A percentile compares a stretch with the other conserved stretches of the same genome.
Conservation (phyloP, 2,329 filamentous ascomycete genomes). For the Diaporthe longicolla region DNA sequence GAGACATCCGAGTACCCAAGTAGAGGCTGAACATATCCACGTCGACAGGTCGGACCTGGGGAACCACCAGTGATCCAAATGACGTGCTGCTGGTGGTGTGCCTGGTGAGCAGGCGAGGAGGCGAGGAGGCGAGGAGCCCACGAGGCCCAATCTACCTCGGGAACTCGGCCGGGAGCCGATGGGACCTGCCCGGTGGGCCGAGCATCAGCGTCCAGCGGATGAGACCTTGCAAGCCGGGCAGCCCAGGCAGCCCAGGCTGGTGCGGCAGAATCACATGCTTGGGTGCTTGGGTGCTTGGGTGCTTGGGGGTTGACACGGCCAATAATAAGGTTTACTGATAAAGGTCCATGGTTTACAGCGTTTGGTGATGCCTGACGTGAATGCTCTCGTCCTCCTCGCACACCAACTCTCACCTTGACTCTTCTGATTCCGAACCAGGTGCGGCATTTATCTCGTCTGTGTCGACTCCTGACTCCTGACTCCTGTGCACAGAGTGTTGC, state of each 20-base stretch:
- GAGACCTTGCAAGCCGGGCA: not conserved
- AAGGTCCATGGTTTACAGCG: not conserved
- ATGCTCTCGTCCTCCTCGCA: not conserved
- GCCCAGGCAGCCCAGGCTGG: not conserved
- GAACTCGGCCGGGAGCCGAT: slow-evolving; percentile 22
- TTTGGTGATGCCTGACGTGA: not conserved
- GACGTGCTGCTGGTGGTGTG: slow-evolving; percentile 29
- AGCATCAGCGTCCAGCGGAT: not conserved
- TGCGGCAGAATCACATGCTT: slow-evolving; percentile 35
- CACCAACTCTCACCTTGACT: not conserved
- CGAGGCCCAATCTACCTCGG: slow-evolving; percentile 33
- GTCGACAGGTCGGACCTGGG: not conserved
- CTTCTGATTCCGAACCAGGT: not conserved
- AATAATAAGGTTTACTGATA: slow-evolving; percentile 14
- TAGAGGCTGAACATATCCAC: not conserved
- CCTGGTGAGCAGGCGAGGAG: not conserved
- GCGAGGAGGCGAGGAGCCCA: not conserved
- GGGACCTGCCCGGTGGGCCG: slow-evolving; percentile 12
- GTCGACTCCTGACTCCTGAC: slow-evolving; percentile 29
- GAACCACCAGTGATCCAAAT: slow-evolving; percentile 3
- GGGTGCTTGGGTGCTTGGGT: not conserved
- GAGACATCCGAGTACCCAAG: no score
- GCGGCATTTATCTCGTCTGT: slow-evolving; percentile 27
- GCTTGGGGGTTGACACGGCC: not conserved
- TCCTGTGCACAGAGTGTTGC: slow-evolving; percentile 13